These are phyloP conservation scores for Ophiostoma tasmaniense DNA, from an alignment of 2,329 filamentous ascomycete genomes.

Conservation along the genomic window DNA sequence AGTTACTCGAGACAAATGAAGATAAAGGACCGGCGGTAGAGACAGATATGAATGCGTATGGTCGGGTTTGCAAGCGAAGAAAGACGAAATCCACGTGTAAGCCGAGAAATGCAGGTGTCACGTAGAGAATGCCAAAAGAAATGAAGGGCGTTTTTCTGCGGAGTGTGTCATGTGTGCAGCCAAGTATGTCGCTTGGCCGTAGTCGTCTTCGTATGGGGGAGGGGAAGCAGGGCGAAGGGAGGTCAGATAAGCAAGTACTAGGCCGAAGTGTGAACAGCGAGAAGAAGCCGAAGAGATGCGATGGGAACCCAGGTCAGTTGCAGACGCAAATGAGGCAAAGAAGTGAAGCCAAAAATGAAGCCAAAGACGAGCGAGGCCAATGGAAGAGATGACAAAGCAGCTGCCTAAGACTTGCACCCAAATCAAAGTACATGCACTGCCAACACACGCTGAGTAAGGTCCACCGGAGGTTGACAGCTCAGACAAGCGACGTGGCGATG, in stretches of 20 bases:
- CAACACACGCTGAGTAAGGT: not conserved
- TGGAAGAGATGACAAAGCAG: not conserved
- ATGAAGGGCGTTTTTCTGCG: not conserved
- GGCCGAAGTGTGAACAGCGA: not conserved
- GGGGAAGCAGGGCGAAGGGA: not conserved
- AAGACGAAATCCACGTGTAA: not conserved
- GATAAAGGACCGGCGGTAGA: not conserved
- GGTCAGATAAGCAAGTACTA: not conserved
- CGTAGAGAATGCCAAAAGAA: not conserved
- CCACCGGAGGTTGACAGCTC: not conserved
- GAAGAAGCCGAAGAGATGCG: not conserved
- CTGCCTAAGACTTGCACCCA: not conserved
- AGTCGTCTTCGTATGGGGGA: not conserved
- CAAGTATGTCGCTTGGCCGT: not conserved
- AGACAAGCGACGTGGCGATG: not conserved
- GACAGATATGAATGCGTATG: not conserved
- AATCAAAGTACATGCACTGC: not conserved
- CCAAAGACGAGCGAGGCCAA: not conserved
- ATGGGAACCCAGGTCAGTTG: not conserved
- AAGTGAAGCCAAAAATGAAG: not conserved
- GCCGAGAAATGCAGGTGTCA: not conserved
- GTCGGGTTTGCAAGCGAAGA: not conserved
- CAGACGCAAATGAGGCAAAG: not conserved
- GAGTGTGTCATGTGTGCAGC: constrained; percentile 2
- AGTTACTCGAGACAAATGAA: not conserved